A percentile compares a stretch with the other conserved stretches of the same genome.
phyloP scores from a whole-genome alignment of 768 basidiomycete genomes.

The Scleroderma bovista region DNA sequence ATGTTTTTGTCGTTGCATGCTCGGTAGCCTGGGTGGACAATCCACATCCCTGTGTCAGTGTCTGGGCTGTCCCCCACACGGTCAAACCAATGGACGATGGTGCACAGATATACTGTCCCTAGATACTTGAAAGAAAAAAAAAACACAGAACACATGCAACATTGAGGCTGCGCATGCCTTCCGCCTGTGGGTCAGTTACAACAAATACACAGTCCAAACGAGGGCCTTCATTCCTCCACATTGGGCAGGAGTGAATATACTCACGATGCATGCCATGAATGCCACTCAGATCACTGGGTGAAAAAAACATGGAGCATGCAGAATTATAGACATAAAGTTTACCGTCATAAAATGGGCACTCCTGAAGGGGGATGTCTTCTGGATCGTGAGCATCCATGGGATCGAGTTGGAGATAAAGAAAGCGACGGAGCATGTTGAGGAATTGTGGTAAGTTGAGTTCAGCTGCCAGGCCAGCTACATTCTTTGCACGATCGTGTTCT shows the following conservation, averaged over 20 bases:
- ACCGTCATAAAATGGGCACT: conserved; percentile 4
- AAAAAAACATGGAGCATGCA: conserved; percentile 17
- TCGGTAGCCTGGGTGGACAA: too few species aligned
- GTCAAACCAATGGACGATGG: conserved; percentile 18
- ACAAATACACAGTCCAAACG: conserved; percentile 22
- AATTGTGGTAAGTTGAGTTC: not conserved
- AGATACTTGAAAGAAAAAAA: conserved; percentile 16
- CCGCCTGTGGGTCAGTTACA: not conserved
- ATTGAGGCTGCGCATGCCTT: conserved; percentile 14
- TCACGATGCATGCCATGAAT: conserved; percentile 22
- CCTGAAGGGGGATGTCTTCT: conserved; percentile 9
- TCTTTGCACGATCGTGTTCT: not conserved
- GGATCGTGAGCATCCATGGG: conserved; percentile 6
- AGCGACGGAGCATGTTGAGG: not conserved
- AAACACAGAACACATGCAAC: conserved; percentile 17
- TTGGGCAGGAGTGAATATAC: conserved; percentile 13
- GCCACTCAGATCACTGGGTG: conserved; percentile 25
- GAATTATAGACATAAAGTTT: conserved; percentile 11
- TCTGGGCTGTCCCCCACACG: conserved; percentile 12
- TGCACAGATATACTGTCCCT: conserved; percentile 12
- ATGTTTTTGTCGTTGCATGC: too few species aligned
- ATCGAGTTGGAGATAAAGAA: conserved; percentile 3
- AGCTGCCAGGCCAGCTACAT: not conserved
- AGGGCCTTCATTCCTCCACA: conserved; percentile 13
- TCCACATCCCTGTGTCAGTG: not conserved